Evolutionary conservation across 768 basidiomycete genomes (phyloP).

Genomic region (Mycena leptocephala): DNA sequence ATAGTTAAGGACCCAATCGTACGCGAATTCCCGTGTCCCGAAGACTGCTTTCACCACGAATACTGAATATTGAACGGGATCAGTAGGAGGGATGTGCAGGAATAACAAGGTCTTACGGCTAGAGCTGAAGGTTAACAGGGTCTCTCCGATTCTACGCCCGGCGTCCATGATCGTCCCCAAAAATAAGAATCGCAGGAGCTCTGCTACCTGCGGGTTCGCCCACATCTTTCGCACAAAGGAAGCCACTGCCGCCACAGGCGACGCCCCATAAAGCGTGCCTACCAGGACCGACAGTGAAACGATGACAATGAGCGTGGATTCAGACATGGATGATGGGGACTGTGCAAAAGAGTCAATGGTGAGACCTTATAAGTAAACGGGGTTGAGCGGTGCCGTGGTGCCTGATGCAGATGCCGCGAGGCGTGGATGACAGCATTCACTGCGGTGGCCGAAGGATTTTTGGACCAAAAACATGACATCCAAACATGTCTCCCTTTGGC

Average conservation of each 20-base stretch:
- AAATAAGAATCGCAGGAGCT: conserved; percentile 28
- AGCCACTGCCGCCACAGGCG: background rate
- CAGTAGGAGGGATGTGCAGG: background rate
- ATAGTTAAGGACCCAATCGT: conserved; percentile 32
- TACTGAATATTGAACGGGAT: background rate
- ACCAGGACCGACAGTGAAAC: background rate
- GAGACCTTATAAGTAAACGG: too few relatives aligned
- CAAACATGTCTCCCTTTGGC: too few relatives aligned
- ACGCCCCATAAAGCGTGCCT: background rate
- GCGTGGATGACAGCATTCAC: too few relatives aligned
- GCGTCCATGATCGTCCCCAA: conserved; percentile 19
- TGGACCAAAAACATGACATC: too few relatives aligned
- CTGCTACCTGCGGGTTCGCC: conserved; percentile 17
- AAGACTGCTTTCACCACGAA: conserved; percentile 28
- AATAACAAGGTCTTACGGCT: background rate
- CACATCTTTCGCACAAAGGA: background rate
- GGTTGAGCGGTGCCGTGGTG: too few relatives aligned
- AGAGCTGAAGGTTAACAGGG: background rate
- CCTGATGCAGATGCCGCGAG: too few relatives aligned
- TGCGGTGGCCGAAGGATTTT: too few relatives aligned
- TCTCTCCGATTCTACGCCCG: background rate
- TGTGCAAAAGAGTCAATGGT: too few relatives aligned
- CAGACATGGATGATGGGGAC: conserved; percentile 1
- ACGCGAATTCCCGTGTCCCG: conserved; percentile 30
- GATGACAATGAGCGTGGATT: background rate